Evolutionary conservation across 352 stramenopile species (phyloP), one percentile per base, ranked within the genome.

Genomic region (Pythium rhizo-oryzae): DNA sequence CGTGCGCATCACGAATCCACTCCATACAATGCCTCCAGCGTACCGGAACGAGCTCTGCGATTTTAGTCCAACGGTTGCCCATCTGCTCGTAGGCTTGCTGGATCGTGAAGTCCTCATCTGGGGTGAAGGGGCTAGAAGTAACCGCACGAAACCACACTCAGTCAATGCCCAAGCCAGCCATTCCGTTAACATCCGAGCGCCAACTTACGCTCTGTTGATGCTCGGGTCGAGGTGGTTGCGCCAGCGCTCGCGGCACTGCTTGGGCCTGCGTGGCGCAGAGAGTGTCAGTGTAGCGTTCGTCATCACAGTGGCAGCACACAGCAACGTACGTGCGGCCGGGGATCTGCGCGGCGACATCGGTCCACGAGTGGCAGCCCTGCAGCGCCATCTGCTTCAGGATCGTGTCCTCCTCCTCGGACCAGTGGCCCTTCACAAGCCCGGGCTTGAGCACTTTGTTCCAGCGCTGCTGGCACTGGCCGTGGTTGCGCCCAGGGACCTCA

Each of bases 181-280:
- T 33, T 33, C 44, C 4, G 44, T 23, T 18, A 43, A 24, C 44
- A 51, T 13, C 44, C 9, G 18, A 55, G 25, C 13, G 15, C 28
- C 52, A 33, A 64, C 80, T 52, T 76, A 93, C 85, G 72, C 75
- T 80, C 91, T 89, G 73, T 90, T 92, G 64, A 98, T 90, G 58
- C 90, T 94, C 39, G 96, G 96, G 79, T 99, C 94, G 59, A 99
- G 84, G 74, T 99, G 96, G 76, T 99, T 99, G 33, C 97, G 84
- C 90, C 95, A 99, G 18, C 96, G 91, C 67, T 99, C 96, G 8
- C 96, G 90, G 66, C 96, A 99, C 71, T 99, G 96, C 76, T 99
- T 99, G 3, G 89, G 81, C 49, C 87, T 96, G 69, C 12, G 12
- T 23, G 39, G 8, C 25, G 37, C 35, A 4, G 59, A 2, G 35